These are phyloP conservation scores for Cucumis sativus DNA, from an alignment of 306 rosid species.

Conservation along the genomic window DNA sequence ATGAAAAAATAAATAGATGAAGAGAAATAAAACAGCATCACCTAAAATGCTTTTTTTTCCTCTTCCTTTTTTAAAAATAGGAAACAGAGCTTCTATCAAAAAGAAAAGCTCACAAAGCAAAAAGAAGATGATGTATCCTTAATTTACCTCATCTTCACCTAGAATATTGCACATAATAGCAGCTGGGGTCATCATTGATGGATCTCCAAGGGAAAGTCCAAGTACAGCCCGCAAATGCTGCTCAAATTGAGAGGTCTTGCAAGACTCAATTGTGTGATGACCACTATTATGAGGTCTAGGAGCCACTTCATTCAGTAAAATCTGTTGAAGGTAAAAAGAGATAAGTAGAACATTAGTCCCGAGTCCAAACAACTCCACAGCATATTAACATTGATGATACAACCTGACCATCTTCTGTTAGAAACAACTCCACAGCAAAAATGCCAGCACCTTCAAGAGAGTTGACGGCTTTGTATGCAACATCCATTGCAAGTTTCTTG, in stretches of 20 bases:
- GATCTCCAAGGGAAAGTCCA: constrained; percentile 97
- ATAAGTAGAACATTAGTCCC: not conserved
- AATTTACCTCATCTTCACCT: constrained; percentile 75
- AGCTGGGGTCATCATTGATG: constrained; percentile 78
- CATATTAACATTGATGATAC: constrained; percentile 10
- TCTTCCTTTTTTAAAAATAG: not conserved
- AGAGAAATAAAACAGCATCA: not conserved
- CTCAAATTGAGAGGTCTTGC: constrained; percentile 81
- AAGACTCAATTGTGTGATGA: constrained; percentile 86
- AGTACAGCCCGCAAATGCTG: constrained; percentile 90
- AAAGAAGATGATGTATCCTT: not conserved
- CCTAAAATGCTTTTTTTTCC: not conserved
- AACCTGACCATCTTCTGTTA: constrained; percentile 72
- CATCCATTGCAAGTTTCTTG: constrained; percentile 50
- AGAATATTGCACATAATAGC: constrained; percentile 82
- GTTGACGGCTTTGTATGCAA: constrained; percentile 69
- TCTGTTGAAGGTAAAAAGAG: constrained; percentile 30
- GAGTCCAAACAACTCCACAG: not conserved
- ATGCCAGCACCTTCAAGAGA: constrained; percentile 93
- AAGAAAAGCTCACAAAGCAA: not conserved
- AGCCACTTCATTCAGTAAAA: constrained; percentile 89
- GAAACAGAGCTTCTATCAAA: not conserved
- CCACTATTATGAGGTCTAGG: constrained; percentile 98
- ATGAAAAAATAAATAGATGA: not conserved
- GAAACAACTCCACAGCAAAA: constrained; percentile 87